phyloP scores from a whole-genome alignment of 164 flowering plant genomes.

The Saururus chinensis region DNA sequence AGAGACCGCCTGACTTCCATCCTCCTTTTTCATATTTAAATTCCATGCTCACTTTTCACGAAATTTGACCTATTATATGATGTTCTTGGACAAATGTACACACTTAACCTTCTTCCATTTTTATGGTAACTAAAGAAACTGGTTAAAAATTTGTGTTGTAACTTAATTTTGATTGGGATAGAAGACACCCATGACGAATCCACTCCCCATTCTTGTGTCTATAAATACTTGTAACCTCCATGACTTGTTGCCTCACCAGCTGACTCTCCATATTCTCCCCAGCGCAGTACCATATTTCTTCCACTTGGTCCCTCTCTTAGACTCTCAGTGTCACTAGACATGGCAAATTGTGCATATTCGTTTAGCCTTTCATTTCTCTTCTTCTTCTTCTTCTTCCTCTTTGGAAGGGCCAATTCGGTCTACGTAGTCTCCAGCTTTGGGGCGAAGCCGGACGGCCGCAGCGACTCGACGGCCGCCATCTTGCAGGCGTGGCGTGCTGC shows the following conservation, averaged over 20 bases:
- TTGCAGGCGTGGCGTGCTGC: conserved; percentile 19
- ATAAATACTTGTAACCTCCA: neutral
- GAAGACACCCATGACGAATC: neutral
- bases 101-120: neutral
- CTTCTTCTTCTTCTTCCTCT: conserved; percentile 6
- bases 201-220: neutral
- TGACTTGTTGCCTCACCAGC: neutral
- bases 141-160: neutral
- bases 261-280: neutral
- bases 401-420: conserved; percentile 6
- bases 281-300: neutral
- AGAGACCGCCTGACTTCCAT: neutral
- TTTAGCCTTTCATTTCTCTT: neutral
- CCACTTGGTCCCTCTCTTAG: neutral
- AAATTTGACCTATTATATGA: neutral
- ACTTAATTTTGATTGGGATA: neutral
- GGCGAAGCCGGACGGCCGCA: conserved; percentile 13
- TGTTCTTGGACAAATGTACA: neutral
- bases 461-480: conserved; percentile 12
- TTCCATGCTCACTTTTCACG: neutral
- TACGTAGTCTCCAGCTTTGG: conserved; percentile 14
- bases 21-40: neutral
- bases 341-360: neutral
- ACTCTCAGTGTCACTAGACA: neutral
- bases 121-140: neutral